phyloP scores from a whole-genome alignment of 768 basidiomycete genomes.

The Tricholoma hemisulphureum region DNA sequence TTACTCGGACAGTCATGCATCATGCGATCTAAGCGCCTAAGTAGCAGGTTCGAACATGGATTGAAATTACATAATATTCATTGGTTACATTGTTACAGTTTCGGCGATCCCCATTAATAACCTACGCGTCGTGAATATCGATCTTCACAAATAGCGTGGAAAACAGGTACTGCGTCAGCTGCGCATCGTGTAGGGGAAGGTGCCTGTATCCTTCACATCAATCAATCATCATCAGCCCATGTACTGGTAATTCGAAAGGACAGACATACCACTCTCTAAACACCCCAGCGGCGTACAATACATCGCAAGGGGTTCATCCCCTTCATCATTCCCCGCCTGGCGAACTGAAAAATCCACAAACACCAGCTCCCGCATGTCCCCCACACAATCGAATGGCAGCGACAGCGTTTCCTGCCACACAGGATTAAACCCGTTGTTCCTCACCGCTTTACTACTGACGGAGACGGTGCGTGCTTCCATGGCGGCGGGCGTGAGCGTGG shows the following conservation, averaged over 20 bases:
- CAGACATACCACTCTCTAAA: conserved; percentile 60
- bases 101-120: background rate
- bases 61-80: background rate
- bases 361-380: conserved; percentile 74
- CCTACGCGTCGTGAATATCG: conserved; percentile 36
- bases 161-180: conserved; percentile 86
- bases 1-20: background rate
- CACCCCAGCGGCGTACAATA: conserved; percentile 74
- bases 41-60: background rate
- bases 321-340: conserved; percentile 55
- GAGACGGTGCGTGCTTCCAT: conserved; percentile 46
- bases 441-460: conserved; percentile 59
- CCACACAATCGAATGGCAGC: conserved; percentile 74
- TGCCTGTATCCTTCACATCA: conserved; percentile 75
- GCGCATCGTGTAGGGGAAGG: conserved; percentile 83
- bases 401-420: conserved; percentile 72
- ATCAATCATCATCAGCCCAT: background rate
- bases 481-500: conserved; percentile 12
- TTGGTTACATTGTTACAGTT: background rate
- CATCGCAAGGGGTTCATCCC: conserved; percentile 66
- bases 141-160: conserved; percentile 88
- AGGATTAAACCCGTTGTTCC: conserved; percentile 93
- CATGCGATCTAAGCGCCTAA: background rate
- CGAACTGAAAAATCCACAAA: conserved; percentile 80
- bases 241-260: background rate